Evolutionary conservation across 768 basidiomycete species (phyloP).

Genomic region (Cystobasidium ongulense): DNA sequence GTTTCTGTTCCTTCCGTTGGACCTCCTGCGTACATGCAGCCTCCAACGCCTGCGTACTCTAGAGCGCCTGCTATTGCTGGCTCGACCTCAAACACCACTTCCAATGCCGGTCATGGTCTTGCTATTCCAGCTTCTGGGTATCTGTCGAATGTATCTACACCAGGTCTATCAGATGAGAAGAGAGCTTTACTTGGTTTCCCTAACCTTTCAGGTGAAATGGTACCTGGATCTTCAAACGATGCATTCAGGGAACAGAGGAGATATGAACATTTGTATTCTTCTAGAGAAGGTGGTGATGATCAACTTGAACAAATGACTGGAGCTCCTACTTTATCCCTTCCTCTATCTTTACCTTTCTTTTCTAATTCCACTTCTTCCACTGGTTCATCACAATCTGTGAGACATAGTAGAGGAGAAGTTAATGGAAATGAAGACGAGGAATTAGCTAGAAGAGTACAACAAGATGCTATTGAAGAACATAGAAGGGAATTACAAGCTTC

Average conservation of each 20-base stretch:
- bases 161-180: constrained; percentile 17
- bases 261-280: constrained; percentile 25
- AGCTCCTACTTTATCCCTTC: not conserved
- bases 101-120: not conserved
- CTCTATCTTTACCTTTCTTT: not conserved
- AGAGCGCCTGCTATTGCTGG: too few relatives aligned
- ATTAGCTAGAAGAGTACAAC: not conserved
- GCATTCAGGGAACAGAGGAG: constrained; percentile 9
- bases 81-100: not conserved
- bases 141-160: not conserved
- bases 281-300: constrained; percentile 10
- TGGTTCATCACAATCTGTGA: too few relatives aligned
- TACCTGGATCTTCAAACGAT: not conserved
- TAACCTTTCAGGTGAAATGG: not conserved
- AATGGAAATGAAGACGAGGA: not conserved
- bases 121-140: not conserved
- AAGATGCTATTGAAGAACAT: not conserved
- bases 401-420: too few relatives aligned
- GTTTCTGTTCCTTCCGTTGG: constrained; percentile 21
- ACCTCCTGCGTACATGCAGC: constrained; percentile 27
- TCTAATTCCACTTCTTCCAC: not conserved
- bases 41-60: constrained; percentile 15
- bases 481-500: not conserved
- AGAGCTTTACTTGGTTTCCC: constrained; percentile 6
- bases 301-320: constrained; percentile 14